Base-by-base conservation (phyloP, 768 basidiomycete species). In the Suillus hirtellus region DNA sequence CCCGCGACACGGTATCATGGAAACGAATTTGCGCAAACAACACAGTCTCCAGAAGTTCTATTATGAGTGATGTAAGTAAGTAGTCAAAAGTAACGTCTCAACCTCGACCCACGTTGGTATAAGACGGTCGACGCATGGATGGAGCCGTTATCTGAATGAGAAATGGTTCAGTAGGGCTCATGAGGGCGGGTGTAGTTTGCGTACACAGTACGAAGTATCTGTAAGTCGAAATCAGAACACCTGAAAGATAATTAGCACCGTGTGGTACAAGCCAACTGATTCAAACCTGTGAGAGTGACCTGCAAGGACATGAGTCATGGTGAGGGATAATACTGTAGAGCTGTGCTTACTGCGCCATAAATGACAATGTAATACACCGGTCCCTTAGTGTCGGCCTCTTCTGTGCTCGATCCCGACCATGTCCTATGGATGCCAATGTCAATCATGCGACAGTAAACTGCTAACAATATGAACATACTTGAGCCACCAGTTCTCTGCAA, bases 11-110 rank as follows among this genome's bases (percentile, higher is more conserved):
- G 0, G 95, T 97, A 70, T 97, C 95, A 68, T 96, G 95, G 81
- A 97, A 96, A 47, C 95, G 86, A 62, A 96, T 88, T 53, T 93
- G 86, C 9, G 95, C 92, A 69, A 95, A 95, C 1, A 97, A 78
- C 3, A 96, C 88, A 1, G 87, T 75, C 70, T 96, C 90, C 34
- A 96, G 77, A 44, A 96, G 81, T 42, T 80, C 85, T 68, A 31
- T 4, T 3, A 19, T 73, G 44, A 77, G 70, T 3, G 11, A 27
- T 31, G 5, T 56, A 61, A 50, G 31, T n/a, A 34, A 17, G 27
- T n/a, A 21, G 34, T 61, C 46, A 2, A 1, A 6, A 7, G 21
- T 9, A 14, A 34, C 6, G 24, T 59, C 27, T n/a, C 63, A 38
- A 42, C 6, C 14, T 58, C 10, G 27, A 58, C 65, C 38, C 64